Percentiles rank a stretch among this genome's conserved stretches.
Conservation (phyloP, 805 yeast species). For the Lachancea waltii region DNA sequence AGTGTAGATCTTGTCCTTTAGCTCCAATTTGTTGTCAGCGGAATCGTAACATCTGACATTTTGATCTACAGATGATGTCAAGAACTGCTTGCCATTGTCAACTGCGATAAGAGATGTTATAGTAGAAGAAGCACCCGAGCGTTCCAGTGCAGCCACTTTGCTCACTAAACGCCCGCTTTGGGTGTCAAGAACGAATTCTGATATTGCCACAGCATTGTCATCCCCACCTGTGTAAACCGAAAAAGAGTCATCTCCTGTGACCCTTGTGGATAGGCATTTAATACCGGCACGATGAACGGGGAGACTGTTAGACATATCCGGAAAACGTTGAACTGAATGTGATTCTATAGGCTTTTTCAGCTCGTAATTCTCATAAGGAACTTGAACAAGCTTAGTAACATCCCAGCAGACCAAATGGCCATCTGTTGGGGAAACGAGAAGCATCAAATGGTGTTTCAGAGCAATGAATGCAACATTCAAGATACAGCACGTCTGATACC, state of each 20-base stretch:
- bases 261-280: constrained; percentile 42
- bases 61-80: constrained; percentile 83
- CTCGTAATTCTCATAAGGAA: neutral
- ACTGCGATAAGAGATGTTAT: constrained; percentile 55
- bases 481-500: constrained; percentile 71
- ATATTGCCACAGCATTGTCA: constrained; percentile 64
- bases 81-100: constrained; percentile 28
- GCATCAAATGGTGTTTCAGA: constrained; percentile 24
- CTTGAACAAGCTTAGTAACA: constrained; percentile 27
- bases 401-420: constrained; percentile 68
- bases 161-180: no score
- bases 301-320: constrained; percentile 30
- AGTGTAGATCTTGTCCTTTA: constrained; percentile 48
- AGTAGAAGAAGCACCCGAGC: constrained; percentile 78
- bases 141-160: no score
- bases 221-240: constrained; percentile 80
- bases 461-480: constrained; percentile 49
- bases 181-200: constrained; percentile 32
- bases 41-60: constrained; percentile 59
- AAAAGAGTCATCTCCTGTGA: constrained; percentile 12
- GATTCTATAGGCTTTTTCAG: neutral
- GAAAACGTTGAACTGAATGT: constrained; percentile 7
- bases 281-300: constrained; percentile 82
- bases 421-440: constrained; percentile 72
- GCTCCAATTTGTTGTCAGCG: constrained; percentile 19